Evolutionary conservation across 768 basidiomycete genomes (phyloP).

Genomic region (Suillus cothurnatus): DNA sequence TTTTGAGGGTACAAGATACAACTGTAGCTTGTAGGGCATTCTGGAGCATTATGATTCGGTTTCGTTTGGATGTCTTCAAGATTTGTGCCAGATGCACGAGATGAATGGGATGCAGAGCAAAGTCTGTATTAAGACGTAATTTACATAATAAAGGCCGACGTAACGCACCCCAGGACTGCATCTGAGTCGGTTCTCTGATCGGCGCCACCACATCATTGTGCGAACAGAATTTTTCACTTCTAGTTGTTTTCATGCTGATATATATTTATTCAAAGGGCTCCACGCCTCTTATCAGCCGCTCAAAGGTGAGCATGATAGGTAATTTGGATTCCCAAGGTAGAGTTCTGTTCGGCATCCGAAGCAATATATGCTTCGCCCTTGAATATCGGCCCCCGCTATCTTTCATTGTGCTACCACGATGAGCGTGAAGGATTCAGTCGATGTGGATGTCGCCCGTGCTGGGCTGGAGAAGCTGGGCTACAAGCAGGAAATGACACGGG

Average conservation of each 20-base stretch:
- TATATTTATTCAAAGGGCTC: not conserved
- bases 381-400: not conserved
- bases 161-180: too few species aligned
- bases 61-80: too few species aligned
- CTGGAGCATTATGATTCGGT: too few species aligned
- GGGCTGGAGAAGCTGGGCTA: conserved; percentile 57
- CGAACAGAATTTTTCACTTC: too few species aligned
- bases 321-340: not conserved
- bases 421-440: conserved; percentile 15
- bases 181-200: too few species aligned
- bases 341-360: not conserved
- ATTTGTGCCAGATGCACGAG: too few species aligned
- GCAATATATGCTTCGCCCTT: not conserved
- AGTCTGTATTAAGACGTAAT: too few species aligned
- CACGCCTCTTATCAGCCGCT: not conserved
- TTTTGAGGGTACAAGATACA: too few species aligned
- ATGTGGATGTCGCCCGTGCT: conserved; percentile 34
- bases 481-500: conserved; percentile 55
- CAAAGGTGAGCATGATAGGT: not conserved
- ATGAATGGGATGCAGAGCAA: too few species aligned
- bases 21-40: too few species aligned
- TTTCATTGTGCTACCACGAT: conserved; percentile 11
- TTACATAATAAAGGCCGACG: too few species aligned
- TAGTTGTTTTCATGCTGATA: not conserved
- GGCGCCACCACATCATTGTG: too few species aligned